These are phyloP conservation scores for Pyricularia pennisetigena DNA, from an alignment of 2,329 filamentous ascomycete genomes.

Conservation along the genomic window DNA sequence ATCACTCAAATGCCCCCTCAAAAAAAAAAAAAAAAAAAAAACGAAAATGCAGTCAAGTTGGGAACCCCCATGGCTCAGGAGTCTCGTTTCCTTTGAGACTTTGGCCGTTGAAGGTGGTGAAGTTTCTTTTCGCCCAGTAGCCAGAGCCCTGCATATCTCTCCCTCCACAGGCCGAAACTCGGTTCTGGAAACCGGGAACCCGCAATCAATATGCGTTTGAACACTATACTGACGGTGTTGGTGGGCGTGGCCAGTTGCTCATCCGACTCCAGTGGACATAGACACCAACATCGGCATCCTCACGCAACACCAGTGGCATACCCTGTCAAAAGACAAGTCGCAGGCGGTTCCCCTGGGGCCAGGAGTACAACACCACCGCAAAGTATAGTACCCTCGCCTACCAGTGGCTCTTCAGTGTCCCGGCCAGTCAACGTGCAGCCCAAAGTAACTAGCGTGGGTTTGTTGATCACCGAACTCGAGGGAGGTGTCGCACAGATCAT, in stretches of 20 bases:
- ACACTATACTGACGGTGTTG: not conserved
- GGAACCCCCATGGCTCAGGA: not conserved
- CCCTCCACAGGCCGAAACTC: not conserved
- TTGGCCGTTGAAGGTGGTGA: not conserved
- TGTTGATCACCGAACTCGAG: not conserved
- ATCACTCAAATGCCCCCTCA: not conserved
- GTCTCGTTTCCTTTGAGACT: not conserved
- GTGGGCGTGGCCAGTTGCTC: not conserved
- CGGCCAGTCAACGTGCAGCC: not conserved
- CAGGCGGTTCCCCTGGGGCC: not conserved
- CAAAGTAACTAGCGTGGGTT: not conserved
- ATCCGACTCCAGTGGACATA: not conserved
- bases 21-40: not conserved
- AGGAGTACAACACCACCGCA: not conserved
- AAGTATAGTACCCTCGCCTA: not conserved
- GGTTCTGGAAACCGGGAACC: not conserved
- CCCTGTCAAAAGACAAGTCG: not conserved
- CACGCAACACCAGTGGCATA: not conserved
- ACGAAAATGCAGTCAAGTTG: not conserved
- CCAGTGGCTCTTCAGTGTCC: not conserved
- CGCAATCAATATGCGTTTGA: not conserved
- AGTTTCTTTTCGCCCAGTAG: not conserved
- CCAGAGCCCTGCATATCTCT: not conserved
- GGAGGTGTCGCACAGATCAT: slow-evolving; percentile 1
- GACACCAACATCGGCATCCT: not conserved